phyloP scores from a whole-genome alignment of 1,139 yeast species.

The Lodderomyces parapsilosis region DNA sequence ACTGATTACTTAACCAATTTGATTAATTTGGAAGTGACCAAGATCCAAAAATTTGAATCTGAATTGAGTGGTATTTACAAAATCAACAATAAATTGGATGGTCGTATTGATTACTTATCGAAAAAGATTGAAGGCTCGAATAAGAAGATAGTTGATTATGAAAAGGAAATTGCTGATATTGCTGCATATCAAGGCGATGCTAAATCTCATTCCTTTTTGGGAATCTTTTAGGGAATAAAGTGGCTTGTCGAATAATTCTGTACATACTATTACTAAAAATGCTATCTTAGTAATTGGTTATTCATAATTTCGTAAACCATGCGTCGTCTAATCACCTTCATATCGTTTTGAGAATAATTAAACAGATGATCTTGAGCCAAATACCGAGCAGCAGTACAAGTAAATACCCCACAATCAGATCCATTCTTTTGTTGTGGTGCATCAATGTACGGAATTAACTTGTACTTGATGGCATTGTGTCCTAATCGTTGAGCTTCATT shows the following conservation, averaged over 20 bases:
- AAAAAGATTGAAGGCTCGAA: conserved; percentile 62
- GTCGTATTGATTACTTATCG: conserved; percentile 64
- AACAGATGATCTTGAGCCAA: conserved; percentile 49
- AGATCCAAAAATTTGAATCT: conserved; percentile 64
- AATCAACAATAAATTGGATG: conserved; percentile 41
- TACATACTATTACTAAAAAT: too few relatives aligned
- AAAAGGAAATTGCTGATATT: conserved; percentile 18
- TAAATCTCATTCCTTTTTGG: conserved; percentile 10
- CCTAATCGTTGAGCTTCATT: conserved; percentile 53
- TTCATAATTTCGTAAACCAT: conserved; percentile 58
- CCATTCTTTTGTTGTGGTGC: conserved; percentile 92
- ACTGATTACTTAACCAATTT: conserved; percentile 54
- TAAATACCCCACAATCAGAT: conserved; percentile 92
- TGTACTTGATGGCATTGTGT: conserved; percentile 32
- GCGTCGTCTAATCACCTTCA: conserved; percentile 63
- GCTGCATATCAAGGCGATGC: conserved; percentile 5
- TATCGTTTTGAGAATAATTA: conserved; percentile 66
- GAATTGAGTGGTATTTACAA: conserved; percentile 60
- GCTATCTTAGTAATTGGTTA: conserved; percentile 15
- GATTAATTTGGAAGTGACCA: conserved; percentile 59
- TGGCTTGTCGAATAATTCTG: too few relatives aligned
- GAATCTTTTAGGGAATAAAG: conserved; percentile 10
- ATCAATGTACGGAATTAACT: conserved; percentile 32
- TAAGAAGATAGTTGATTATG: conserved; percentile 44
- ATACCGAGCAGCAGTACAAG: conserved; percentile 74